phyloP scores from a whole-genome alignment of 2,329 filamentous ascomycete genomes.

The Penicillium sumatraense region DNA sequence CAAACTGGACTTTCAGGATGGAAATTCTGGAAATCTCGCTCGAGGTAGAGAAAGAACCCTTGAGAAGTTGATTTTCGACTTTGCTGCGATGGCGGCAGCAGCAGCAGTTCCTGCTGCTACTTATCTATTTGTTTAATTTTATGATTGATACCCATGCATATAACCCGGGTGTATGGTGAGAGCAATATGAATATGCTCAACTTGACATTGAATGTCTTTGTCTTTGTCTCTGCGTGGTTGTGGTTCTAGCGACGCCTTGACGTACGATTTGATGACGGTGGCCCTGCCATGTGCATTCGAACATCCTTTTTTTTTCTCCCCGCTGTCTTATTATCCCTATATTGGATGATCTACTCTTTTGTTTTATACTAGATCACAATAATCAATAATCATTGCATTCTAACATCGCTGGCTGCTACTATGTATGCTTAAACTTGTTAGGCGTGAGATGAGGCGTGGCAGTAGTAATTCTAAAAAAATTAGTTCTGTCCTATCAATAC shows the following conservation, averaged over 20 bases:
- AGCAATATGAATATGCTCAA: neutral
- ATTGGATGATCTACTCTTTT: slow-evolving; percentile 2
- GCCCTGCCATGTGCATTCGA: slow-evolving; percentile 13
- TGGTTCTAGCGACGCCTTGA: slow-evolving; percentile 6
- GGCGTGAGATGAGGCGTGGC: too few relatives aligned
- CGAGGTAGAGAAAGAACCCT: slow-evolving; percentile 13
- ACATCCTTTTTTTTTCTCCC: slow-evolving; percentile 3
- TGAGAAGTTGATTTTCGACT: neutral
- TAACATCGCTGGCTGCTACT: neutral
- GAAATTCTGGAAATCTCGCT: slow-evolving; percentile 49
- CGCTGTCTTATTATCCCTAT: slow-evolving; percentile 17
- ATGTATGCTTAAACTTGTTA: too few relatives aligned
- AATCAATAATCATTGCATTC: slow-evolving; percentile 17
- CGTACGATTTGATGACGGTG: slow-evolving; percentile 26
- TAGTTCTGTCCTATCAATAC: too few relatives aligned
- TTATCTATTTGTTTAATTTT: slow-evolving; percentile 7
- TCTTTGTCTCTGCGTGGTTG: neutral
- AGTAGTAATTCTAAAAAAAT: too few relatives aligned
- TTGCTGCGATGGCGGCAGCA: too few relatives aligned
- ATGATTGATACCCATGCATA: slow-evolving; percentile 34
- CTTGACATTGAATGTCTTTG: too few relatives aligned
- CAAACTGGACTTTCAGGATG: slow-evolving; percentile 38
- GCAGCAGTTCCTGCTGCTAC: neutral
- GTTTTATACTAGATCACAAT: slow-evolving; percentile 8
- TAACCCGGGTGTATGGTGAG: slow-evolving; percentile 22